Percentiles rank a stretch among this genome's conserved stretches.
These are phyloP conservation scores for Zymoseptoria ardabiliae DNA, from an alignment of 2,329 filamentous ascomycete genomes.

Conservation along the genomic window DNA sequence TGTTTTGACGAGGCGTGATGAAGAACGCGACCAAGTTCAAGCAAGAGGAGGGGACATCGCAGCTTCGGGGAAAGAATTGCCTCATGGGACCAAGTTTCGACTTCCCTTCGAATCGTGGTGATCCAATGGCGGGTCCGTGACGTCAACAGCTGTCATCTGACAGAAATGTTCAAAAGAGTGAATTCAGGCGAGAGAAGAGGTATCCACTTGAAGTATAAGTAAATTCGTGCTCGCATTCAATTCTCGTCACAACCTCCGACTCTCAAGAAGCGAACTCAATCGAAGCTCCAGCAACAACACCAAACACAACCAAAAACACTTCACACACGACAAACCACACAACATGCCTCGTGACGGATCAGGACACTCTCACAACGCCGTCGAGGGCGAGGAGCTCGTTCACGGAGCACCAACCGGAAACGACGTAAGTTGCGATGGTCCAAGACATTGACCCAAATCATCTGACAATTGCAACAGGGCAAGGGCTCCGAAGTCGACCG, in stretches of 20 bases:
- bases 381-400: slow-evolving; percentile 32
- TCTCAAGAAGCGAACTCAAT: not conserved
- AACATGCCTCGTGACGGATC: slow-evolving; percentile 37
- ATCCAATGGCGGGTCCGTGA: not conserved
- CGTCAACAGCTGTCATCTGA: not conserved
- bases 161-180: not conserved
- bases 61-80: not conserved
- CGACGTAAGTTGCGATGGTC: slow-evolving; percentile 23
- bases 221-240: not conserved
- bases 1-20: not conserved
- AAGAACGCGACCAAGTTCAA: not conserved
- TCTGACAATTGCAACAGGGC: slow-evolving; percentile 5
- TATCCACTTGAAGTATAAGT: not conserved
- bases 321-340: slow-evolving; percentile 6
- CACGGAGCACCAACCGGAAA: slow-evolving; percentile 29
- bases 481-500: slow-evolving; percentile 27
- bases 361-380: slow-evolving; percentile 35
- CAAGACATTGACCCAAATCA: too few relatives aligned
- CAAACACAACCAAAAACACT: not conserved
- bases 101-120: not conserved
- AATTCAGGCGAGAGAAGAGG: not conserved
- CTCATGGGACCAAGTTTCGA: not conserved
- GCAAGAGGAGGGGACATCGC: too few relatives aligned
- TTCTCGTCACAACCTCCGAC: not conserved
- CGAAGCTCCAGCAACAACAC: not conserved